These are phyloP conservation scores for Fraxinus sp. DNA, from an alignment of 305 asterid species.

Conservation along the genomic window DNA sequence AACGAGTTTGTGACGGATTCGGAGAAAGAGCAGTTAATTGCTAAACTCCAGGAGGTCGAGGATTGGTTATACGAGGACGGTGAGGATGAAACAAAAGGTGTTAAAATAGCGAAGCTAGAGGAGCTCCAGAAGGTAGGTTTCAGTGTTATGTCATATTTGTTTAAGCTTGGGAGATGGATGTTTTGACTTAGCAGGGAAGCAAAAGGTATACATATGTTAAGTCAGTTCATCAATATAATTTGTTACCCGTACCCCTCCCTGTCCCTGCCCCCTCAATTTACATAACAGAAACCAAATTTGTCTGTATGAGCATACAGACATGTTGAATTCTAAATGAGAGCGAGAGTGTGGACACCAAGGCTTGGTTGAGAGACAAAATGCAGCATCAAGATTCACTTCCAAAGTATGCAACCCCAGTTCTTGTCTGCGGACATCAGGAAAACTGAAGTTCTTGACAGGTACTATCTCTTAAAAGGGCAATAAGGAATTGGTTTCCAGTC, in stretches of 20 bases:
- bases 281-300: background rate
- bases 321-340: background rate
- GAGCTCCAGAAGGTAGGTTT: background rate
- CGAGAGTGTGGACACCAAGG: background rate
- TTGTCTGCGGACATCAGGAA: conserved; percentile 46
- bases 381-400: background rate
- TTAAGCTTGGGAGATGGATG: no score
- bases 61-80: background rate
- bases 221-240: background rate
- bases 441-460: background rate
- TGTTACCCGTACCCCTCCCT: background rate
- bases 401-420: background rate
- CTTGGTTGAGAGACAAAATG: background rate
- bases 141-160: background rate
- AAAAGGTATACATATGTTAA: background rate
- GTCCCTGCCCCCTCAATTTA: background rate
- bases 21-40: conserved; percentile 21
- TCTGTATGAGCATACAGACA: background rate
- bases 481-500: background rate
- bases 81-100: background rate
- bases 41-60: background rate
- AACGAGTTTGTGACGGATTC: background rate
- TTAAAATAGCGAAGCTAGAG: background rate
- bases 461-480: background rate
- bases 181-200: background rate